Base-by-base conservation (phyloP, 75 land plant genomes). In the Pinus taeda region DNA sequence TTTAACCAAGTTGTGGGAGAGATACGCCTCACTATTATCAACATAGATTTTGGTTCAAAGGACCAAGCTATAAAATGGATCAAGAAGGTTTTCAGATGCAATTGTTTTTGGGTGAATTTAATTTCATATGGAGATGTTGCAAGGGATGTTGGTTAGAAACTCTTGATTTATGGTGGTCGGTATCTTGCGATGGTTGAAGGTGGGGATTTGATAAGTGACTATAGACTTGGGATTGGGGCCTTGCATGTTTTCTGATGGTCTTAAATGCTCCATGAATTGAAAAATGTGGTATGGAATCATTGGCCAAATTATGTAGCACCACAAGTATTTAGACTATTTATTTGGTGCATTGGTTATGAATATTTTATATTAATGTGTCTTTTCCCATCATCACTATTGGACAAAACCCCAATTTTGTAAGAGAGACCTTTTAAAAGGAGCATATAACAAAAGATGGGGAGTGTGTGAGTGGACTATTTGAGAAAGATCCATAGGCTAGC, bases 271-370 rank as follows among this genome's bases (percentile, higher is more conserved):
- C 91, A 75, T 93, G 95, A 11, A 83, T 92, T 63, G 78, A 86
- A 15, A 74, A 80, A 45, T 85, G 81, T 65, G 87, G 83, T 77
- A 75, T 97, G 39, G 83, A 83, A 24, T 81, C 77, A 14, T 75
- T 97, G n/a, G 85, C 67, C 37, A 79, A 92, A 67, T 87, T 92
- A 24, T 97, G 98, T 82, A 57, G 78, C 74, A 94, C 95, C 57
- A 93, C 81, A 11, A 97, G 99, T 26, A 26, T 26, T 26, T 26
- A 26, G 26, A 26, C 26, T 26, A 26, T 26, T 26, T 26, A 26
- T 26, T 26, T 26, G 26, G 26, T 0, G 26, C 26, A 26, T 26
- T 26, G 26, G 26, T 26, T 26, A 26, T 26, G 26, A 26, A 26
- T 26, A 26, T 26, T 26, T 26, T 26, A 26, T 26, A 26, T 26